phyloP scores from a whole-genome alignment of 2,329 filamentous ascomycete species.

The Chrysoporthe cubensis region DNA sequence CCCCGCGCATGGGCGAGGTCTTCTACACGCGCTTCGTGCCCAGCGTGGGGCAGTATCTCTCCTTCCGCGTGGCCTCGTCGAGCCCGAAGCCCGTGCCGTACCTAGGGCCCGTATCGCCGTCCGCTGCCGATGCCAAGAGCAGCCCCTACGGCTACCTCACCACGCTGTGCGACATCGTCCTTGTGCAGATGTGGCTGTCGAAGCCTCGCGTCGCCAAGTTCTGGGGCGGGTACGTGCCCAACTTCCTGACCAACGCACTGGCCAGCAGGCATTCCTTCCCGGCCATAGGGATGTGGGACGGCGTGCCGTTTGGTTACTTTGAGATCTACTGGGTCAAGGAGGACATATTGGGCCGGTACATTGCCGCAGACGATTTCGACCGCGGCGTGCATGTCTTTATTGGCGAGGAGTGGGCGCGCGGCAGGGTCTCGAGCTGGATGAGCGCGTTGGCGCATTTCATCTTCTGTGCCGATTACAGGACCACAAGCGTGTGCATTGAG shows the following conservation, averaged over 20 bases:
- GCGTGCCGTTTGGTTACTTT: constrained; percentile 94
- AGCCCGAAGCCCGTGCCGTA: constrained; percentile 67
- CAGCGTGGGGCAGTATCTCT: constrained; percentile 80
- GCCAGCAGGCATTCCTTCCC: constrained; percentile 79
- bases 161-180: constrained; percentile 54
- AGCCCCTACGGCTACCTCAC: constrained; percentile 43
- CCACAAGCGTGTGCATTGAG: constrained; percentile 82
- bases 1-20: constrained; percentile 84
- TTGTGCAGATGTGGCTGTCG: constrained; percentile 88
- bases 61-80: constrained; percentile 81
- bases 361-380: constrained; percentile 79
- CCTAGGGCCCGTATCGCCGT: constrained; percentile 58
- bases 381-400: constrained; percentile 86
- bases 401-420: constrained; percentile 89
- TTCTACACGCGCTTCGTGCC: constrained; percentile 90
- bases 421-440: constrained; percentile 81
- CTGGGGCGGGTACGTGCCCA: constrained; percentile 72
- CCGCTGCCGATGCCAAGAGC: constrained; percentile 37
- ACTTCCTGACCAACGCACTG: constrained; percentile 71
- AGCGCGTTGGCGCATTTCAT: constrained; percentile 87
- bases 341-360: constrained; percentile 72
- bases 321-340: constrained; percentile 99
- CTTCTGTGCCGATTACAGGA: constrained; percentile 76
- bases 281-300: constrained; percentile 91
- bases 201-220: constrained; percentile 81